Percentiles rank a stretch among this genome's conserved stretches.
These are phyloP conservation scores for Fragaria iinumae DNA, from an alignment of 306 rosid species.

Conservation along the genomic window DNA sequence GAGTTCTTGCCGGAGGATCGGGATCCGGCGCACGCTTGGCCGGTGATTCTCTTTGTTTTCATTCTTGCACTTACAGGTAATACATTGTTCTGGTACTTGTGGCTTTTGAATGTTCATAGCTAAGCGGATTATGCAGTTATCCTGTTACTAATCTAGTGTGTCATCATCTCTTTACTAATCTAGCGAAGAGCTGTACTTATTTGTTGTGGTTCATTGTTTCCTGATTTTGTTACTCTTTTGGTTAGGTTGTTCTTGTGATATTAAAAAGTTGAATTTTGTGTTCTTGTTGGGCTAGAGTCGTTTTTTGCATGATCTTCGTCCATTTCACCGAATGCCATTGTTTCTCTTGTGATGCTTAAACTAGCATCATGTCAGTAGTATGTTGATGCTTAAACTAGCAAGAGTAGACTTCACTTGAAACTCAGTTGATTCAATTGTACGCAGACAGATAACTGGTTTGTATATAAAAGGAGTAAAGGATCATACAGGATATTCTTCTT, in stretches of 20 bases:
- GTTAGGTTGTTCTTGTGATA: background rate
- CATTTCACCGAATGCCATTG: background rate
- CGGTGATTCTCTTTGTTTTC: slow-evolving; percentile 66
- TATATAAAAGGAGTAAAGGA: background rate
- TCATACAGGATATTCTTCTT: background rate
- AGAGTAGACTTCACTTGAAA: background rate
- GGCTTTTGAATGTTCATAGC: background rate
- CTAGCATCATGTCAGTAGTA: background rate
- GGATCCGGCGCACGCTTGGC: slow-evolving; percentile 88
- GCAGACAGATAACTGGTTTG: background rate
- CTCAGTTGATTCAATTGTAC: background rate
- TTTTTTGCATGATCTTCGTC: background rate
- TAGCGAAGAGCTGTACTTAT: too few relatives aligned
- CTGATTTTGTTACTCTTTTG: background rate
- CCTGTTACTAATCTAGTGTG: too few relatives aligned
- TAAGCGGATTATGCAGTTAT: background rate
- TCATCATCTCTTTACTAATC: background rate
- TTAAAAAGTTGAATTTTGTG: background rate
- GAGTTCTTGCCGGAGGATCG: slow-evolving; percentile 96
- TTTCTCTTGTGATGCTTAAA: background rate
- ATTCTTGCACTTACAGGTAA: slow-evolving; percentile 77
- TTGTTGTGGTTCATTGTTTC: background rate
- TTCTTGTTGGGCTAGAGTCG: background rate
- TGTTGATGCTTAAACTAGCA: background rate
- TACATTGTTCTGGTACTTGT: background rate